Conservation (phyloP, 2,329 filamentous ascomycete genomes). For the Capronia americana region DNA sequence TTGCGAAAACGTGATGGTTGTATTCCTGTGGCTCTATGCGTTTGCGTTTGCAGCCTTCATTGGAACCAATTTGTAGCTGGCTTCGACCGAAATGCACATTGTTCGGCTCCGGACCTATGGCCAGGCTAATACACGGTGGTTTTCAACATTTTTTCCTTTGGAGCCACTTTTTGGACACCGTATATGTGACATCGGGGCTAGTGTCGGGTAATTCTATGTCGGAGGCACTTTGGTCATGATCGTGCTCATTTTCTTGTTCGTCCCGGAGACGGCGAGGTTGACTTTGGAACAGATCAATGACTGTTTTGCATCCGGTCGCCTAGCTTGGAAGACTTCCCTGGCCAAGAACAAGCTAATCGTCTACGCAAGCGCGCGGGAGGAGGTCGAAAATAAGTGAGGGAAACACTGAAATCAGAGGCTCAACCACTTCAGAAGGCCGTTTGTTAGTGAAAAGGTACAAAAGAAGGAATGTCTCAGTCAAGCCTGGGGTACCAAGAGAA, state of each 20-base stretch:
- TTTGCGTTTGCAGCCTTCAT: constrained; percentile 2
- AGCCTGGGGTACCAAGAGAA: too few species aligned
- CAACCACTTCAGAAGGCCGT: too few species aligned
- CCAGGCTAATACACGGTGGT: background rate
- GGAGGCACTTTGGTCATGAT: constrained; percentile 5
- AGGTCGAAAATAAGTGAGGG: too few species aligned
- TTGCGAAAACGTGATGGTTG: constrained; percentile 2
- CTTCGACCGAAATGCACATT: constrained; percentile 5
- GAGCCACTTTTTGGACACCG: constrained; percentile 34
- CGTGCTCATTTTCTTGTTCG: constrained; percentile 23
- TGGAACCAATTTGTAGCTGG: background rate
- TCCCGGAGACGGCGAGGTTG: constrained; percentile 41
- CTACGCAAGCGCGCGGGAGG: too few species aligned
- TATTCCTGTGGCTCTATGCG: constrained; percentile 1
- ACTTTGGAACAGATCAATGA: constrained; percentile 41
- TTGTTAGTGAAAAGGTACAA: too few species aligned
- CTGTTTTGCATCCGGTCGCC: constrained; percentile 1
- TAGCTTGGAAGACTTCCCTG: constrained; percentile 8
- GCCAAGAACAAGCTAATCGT: constrained; percentile 1
- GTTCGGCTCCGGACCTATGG: constrained; percentile 9
- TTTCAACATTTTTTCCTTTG: constrained; percentile 32
- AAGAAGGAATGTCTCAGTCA: too few species aligned
- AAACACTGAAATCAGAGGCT: too few species aligned
- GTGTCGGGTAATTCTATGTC: constrained; percentile 44
- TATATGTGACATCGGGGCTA: constrained; percentile 39